A percentile compares a stretch with the other conserved stretches of the same genome.
phyloP scores from a whole-genome alignment of 1,284 basidiomycete genomes.

The Abortiporus biennis region DNA sequence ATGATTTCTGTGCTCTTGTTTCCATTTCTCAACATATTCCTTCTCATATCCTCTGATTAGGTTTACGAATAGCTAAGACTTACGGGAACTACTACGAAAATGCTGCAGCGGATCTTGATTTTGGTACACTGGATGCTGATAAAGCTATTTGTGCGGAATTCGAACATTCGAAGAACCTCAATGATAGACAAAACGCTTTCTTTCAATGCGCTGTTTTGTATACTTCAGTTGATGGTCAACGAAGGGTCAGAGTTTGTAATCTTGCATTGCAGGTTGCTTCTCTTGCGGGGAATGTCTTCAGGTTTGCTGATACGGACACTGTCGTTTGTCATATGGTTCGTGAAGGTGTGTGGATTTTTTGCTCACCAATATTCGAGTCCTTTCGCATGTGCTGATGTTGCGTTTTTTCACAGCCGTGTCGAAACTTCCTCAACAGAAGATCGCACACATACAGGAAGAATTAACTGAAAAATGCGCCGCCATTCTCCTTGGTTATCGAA shows the following conservation, averaged over 20 bases:
- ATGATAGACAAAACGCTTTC: conserved; percentile 74
- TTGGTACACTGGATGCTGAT: conserved; percentile 80
- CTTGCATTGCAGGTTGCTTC: conserved; percentile 78
- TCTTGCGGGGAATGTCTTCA: conserved; percentile 89
- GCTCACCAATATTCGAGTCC: conserved; percentile 3
- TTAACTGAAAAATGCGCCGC: conserved; percentile 84
- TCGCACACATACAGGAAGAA: conserved; percentile 77
- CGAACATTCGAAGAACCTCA: conserved; percentile 60
- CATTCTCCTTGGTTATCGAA: conserved; percentile 84
- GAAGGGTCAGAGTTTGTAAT: conserved; percentile 86
- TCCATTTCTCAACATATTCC: not conserved
- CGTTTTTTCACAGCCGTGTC: conserved; percentile 51
- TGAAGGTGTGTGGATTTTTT: conserved; percentile 63
- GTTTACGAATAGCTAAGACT: conserved; percentile 67
- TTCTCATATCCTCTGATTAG: conserved; percentile 28
- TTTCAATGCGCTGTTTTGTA: conserved; percentile 92
- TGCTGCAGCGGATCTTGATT: conserved; percentile 71
- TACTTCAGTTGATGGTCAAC: conserved; percentile 74
- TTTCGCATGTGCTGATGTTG: not conserved
- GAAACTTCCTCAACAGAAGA: conserved; percentile 54
- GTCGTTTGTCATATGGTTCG: conserved; percentile 74
- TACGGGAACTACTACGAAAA: conserved; percentile 83
- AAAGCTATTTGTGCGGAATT: conserved; percentile 70
- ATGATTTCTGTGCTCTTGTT: conserved; percentile 7
- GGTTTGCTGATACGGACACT: conserved; percentile 89